Base-by-base conservation (phyloP, 208 protist species). In the Trypanosoma mega region DNA sequence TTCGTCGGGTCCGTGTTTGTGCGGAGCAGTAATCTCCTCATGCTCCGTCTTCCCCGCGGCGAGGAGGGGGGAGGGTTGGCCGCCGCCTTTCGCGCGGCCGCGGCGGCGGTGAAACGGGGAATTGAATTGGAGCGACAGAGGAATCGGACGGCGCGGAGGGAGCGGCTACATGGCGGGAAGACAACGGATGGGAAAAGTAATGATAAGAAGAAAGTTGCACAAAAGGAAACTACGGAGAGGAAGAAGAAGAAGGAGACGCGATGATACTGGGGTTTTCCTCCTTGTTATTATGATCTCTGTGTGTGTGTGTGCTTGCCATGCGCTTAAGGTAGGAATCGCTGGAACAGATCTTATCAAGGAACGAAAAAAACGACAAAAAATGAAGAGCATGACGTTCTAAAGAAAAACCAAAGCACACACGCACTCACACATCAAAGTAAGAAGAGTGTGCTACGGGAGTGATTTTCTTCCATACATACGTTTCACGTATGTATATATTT, bases 11-110 rank as follows among this genome's bases (percentile, higher is more conserved):
- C 80, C 24, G 72, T 80, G 18, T 59, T 83, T 11, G 52, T 94
- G 8, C 83, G 87, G 29, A 94, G 87, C 73, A 86, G 72, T 55
- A 87, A 81, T 50, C 36, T 94, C 9, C 45, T 90, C 27, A 72
- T 94, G 55, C 47, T 90, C 27, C 79, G 82, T 37, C 92, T 94
- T 58, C 37, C 68, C 8, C 68, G 71, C 2, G 23, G 29, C 11
- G 58, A 57, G 1, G 58, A 18, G 34, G 16, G 20, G 9, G 1
- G 26, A 21, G 52, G 47, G 11, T 31, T 84, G 52, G 39, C 27
- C 50, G 52, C 48, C 0, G 36, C 65, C 0, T 92, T 86, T 60
- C 39, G 46, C 12, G 31, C 60, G n/a, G 81, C 78, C 76, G 78
- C 74, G 12, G 41, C 62, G 1, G 62, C 68, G 1, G 81, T 91